These are phyloP conservation scores for Pachysolen tannophilus DNA, from an alignment of 805 yeast genomes.

Conservation along the genomic window DNA sequence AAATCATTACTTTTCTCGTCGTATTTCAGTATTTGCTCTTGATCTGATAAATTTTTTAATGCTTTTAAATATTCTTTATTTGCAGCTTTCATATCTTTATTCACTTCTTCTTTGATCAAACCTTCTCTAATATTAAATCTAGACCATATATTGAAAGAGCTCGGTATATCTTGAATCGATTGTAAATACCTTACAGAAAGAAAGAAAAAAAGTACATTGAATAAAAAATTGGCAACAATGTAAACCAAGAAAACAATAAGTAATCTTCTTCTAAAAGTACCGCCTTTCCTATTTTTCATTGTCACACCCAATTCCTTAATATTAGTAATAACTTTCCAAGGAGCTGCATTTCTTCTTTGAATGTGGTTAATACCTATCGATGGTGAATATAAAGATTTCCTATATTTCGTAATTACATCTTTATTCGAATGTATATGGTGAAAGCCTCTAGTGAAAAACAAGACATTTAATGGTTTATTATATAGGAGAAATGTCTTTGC, in stretches of 20 bases:
- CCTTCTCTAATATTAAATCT: slow-evolving; percentile 26
- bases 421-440: no score
- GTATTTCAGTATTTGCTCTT: slow-evolving; percentile 18
- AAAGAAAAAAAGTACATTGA: slow-evolving; percentile 25
- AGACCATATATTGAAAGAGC: slow-evolving; percentile 20
- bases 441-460: no score
- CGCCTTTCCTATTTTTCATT: slow-evolving; percentile 26
- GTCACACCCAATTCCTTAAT: slow-evolving; percentile 16
- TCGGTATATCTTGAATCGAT: slow-evolving; percentile 18
- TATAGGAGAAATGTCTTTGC: no score
- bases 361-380: no score
- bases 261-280: slow-evolving; percentile 36
- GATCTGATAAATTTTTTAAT: slow-evolving; percentile 22
- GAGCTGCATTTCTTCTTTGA: slow-evolving; percentile 17
- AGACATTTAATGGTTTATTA: no score
- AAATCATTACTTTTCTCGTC: slow-evolving; percentile 14
- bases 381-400: no score
- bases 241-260: slow-evolving; percentile 34
- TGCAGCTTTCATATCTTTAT: slow-evolving; percentile 23
- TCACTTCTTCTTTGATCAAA: slow-evolving; percentile 28
- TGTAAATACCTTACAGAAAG: slow-evolving; percentile 22
- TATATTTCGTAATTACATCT: no score
- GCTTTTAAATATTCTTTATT: slow-evolving; percentile 23
- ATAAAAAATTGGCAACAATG: slow-evolving; percentile 27
- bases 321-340: slow-evolving; percentile 25